phyloP scores from a whole-genome alignment of 306 rosid genomes.

The Pterocarpus santalinus region DNA sequence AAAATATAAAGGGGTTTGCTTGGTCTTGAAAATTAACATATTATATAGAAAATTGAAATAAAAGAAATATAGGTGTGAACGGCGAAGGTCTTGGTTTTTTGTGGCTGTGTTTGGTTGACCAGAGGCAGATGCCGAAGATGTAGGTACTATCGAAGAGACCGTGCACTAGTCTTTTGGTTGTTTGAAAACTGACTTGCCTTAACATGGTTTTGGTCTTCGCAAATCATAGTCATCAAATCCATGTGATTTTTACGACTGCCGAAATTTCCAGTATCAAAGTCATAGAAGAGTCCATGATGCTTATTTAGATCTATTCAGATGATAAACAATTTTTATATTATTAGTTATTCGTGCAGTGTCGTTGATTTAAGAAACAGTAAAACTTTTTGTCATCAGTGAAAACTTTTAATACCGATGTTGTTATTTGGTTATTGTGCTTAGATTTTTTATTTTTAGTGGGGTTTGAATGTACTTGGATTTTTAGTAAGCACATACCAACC shows the following conservation, averaged over 20 bases:
- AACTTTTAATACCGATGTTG: not conserved
- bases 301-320: not conserved
- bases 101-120: conserved; percentile 42
- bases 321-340: not conserved
- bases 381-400: too few species aligned
- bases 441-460: not conserved
- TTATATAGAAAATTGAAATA: not conserved
- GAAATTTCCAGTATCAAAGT: not conserved
- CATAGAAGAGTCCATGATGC: not conserved
- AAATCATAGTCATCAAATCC: not conserved
- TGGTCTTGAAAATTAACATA: not conserved
- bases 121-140: conserved; percentile 32
- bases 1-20: not conserved
- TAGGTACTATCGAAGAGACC: conserved; percentile 21
- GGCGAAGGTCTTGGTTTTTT: conserved; percentile 16
- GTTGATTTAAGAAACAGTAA: not conserved
- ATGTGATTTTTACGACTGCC: not conserved
- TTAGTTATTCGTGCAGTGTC: not conserved
- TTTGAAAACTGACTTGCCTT: not conserved
- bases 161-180: not conserved
- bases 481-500: too few species aligned
- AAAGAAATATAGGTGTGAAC: not conserved
- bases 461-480: not conserved
- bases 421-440: not conserved
- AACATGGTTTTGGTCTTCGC: not conserved